phyloP scores from a whole-genome alignment of 148 eudicot genomes.

The Polygonum maritimum region DNA sequence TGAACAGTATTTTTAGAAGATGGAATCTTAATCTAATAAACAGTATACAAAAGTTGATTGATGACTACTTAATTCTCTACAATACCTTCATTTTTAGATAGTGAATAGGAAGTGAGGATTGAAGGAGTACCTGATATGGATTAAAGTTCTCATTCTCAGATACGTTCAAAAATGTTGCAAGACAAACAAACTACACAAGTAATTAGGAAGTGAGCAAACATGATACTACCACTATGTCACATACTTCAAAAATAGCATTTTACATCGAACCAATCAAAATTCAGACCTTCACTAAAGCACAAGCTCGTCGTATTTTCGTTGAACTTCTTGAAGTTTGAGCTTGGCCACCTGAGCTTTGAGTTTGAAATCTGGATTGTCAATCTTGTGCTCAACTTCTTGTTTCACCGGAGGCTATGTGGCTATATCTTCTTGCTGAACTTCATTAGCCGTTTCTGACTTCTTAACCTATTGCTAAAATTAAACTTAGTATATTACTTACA shows the following conservation, averaged over 20 bases:
- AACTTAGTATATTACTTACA: no score
- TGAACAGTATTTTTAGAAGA: neutral
- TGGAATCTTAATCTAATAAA: neutral
- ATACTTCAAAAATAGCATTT: neutral
- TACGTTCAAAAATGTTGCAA: slow-evolving; percentile 90
- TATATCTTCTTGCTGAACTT: no score
- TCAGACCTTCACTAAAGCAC: slow-evolving; percentile 69
- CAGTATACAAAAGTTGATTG: neutral
- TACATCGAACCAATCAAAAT: neutral
- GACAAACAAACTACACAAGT: slow-evolving; percentile 68
- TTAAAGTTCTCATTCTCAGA: slow-evolving; percentile 80
- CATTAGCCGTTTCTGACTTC: no score
- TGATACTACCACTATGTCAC: neutral
- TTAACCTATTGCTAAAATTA: no score
- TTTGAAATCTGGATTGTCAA: no score
- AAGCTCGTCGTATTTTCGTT: no score
- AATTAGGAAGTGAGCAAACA: neutral
- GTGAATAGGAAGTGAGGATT: neutral
- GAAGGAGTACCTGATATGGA: slow-evolving; percentile 78
- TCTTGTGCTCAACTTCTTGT: no score
- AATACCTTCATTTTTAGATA: neutral
- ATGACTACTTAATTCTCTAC: neutral
- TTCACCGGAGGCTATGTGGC: no score
- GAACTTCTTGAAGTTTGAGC: no score
- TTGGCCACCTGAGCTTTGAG: no score